Conservation (phyloP, 2,329 filamentous ascomycete genomes). For the Monosporascus sp. region DNA sequence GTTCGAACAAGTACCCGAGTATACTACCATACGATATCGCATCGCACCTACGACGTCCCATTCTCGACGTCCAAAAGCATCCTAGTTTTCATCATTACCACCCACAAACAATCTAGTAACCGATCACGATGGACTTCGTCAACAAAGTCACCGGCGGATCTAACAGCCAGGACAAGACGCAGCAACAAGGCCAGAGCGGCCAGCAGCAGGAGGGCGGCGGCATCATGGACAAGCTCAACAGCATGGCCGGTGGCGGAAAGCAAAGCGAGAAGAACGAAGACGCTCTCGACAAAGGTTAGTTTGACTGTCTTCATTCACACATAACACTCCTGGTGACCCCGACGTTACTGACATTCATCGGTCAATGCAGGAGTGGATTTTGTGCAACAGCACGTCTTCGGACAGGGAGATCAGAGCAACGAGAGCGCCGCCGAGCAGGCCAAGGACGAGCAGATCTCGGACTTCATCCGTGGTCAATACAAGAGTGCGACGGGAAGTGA, state of each 20-base stretch:
- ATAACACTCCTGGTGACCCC: neutral
- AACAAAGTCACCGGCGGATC: conserved; percentile 43
- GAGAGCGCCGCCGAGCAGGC: conserved; percentile 72
- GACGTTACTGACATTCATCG: conserved; percentile 1
- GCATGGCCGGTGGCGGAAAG: conserved; percentile 64
- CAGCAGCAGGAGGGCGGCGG: conserved; percentile 45
- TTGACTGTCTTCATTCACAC: neutral
- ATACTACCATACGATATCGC: too few relatives aligned
- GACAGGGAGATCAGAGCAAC: conserved; percentile 65
- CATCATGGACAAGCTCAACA: conserved; percentile 66
- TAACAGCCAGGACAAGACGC: conserved; percentile 22
- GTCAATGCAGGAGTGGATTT: conserved; percentile 62
- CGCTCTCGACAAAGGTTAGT: conserved; percentile 69
- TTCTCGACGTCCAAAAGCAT: too few relatives aligned
- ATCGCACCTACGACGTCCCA: too few relatives aligned
- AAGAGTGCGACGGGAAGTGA: conserved; percentile 64
- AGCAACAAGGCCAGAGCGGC: conserved; percentile 23
- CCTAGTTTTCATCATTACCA: too few relatives aligned
- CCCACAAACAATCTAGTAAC: neutral
- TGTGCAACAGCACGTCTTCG: conserved; percentile 70
- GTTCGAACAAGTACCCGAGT: too few relatives aligned
- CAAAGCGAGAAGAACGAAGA: conserved; percentile 81
- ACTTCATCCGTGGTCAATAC: conserved; percentile 67
- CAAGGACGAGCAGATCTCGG: conserved; percentile 74
- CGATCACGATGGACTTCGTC: conserved; percentile 48